Evolutionary conservation across 208 protist species (phyloP).

Genomic region (Novymonas esmeraldas): DNA sequence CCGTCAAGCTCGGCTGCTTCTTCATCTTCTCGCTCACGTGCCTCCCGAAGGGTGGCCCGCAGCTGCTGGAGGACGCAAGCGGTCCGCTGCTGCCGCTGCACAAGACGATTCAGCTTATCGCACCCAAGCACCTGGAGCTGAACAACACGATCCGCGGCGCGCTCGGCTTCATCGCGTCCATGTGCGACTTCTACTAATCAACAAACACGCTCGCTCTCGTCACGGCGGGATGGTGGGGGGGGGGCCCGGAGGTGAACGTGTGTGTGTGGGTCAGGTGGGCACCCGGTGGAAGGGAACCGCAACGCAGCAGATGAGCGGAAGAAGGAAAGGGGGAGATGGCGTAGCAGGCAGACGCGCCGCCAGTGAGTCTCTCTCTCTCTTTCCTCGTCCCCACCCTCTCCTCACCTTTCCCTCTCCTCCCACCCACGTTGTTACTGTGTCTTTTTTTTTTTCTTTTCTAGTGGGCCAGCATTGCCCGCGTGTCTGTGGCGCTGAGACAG

Average conservation of each 20-base stretch:
- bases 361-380: background rate
- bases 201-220: background rate
- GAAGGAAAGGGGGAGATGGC: background rate
- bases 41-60: conserved; percentile 74
- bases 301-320: background rate
- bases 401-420: background rate
- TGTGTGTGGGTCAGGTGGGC: too few species aligned
- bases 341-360: too few species aligned
- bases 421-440: background rate
- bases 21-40: conserved; percentile 81
- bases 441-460: background rate
- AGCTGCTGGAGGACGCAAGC: conserved; percentile 68
- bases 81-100: conserved; percentile 79
- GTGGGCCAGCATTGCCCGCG: background rate
- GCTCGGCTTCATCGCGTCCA: conserved; percentile 75
- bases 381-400: background rate
- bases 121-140: conserved; percentile 70
- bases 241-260: background rate
- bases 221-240: background rate
- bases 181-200: conserved; percentile 87
- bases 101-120: conserved; percentile 63
- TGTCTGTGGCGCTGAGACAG: too few species aligned
- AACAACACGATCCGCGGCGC: conserved; percentile 74
- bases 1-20: conserved; percentile 85
- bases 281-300: too few species aligned